Percentiles rank a stretch among this genome's conserved stretches.
Conservation (phyloP, 768 basidiomycete species). For the Holtermannia corniformis region DNA sequence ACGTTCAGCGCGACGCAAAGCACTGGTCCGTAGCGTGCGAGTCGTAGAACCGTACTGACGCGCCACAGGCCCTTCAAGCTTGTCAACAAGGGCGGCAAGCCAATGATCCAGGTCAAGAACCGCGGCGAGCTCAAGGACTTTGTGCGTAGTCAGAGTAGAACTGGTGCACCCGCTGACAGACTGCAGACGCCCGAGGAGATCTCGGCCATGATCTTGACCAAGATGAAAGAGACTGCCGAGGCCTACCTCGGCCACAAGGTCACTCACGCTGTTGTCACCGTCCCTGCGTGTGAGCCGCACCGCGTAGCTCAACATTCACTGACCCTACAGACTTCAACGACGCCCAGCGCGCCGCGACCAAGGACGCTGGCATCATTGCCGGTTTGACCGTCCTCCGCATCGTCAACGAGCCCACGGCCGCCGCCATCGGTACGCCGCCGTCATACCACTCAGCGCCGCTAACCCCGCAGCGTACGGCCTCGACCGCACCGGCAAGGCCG, state of each 20-base stretch:
- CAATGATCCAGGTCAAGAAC: conserved; percentile 48
- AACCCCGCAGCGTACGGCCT: conserved; percentile 67
- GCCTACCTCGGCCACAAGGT: conserved; percentile 57
- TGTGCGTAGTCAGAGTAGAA: conserved; percentile 22
- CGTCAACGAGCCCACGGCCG: conserved; percentile 98
- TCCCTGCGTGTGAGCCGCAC: conserved; percentile 70
- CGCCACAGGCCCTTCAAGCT: conserved; percentile 43
- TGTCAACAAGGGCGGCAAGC: conserved; percentile 41
- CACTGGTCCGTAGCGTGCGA: conserved; percentile 32
- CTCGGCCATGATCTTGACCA: conserved; percentile 55
- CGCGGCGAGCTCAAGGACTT: conserved; percentile 51
- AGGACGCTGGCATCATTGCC: conserved; percentile 90
- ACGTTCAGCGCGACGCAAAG: conserved; percentile 47
- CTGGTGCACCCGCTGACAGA: no score
- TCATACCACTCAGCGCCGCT: neutral
- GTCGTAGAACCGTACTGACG: neutral
- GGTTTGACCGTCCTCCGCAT: conserved; percentile 95
- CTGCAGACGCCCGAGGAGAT: conserved; percentile 59
- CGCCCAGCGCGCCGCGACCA: conserved; percentile 96
- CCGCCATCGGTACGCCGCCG: conserved; percentile 61
- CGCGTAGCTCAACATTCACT: neutral
- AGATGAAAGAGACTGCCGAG: conserved; percentile 66
- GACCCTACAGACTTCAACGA: conserved; percentile 70
- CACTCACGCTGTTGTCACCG: conserved; percentile 55
- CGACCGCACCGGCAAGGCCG: conserved; percentile 81